Evolutionary conservation across 495 filamentous ascomycete genomes (phyloP).

Genomic region (Rhypophila decipiens): DNA sequence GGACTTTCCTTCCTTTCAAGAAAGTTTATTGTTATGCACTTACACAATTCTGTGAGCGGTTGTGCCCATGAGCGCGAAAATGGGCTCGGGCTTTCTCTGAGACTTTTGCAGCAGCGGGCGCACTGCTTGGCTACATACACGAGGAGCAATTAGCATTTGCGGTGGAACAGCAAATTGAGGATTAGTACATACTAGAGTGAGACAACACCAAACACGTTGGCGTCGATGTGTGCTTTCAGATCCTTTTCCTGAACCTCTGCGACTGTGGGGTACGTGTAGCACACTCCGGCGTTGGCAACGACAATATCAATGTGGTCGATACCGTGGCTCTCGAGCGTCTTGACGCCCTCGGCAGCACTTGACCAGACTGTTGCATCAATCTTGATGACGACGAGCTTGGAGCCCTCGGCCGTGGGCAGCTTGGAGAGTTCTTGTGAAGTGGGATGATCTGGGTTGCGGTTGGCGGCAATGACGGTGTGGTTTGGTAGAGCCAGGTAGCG

Average conservation of each 20-base stretch:
- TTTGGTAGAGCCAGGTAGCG: not conserved
- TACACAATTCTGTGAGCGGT: not conserved
- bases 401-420: slow-evolving; percentile 14
- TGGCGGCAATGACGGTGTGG: slow-evolving; percentile 27
- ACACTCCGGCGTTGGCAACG: slow-evolving; percentile 27
- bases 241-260: slow-evolving; percentile 22
- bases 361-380: slow-evolving; percentile 17
- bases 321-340: slow-evolving; percentile 8
- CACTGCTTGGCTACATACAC: not conserved
- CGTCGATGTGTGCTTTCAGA: slow-evolving; percentile 20
- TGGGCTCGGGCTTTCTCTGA: not conserved
- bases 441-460: slow-evolving; percentile 21
- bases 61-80: slow-evolving; percentile 8
- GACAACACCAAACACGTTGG: slow-evolving; percentile 25
- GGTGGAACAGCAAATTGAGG: not conserved
- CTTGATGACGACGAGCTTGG: slow-evolving; percentile 22
- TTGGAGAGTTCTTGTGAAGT: slow-evolving; percentile 16
- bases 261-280: slow-evolving; percentile 21
- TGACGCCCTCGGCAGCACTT: slow-evolving; percentile 14
- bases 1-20: not conserved
- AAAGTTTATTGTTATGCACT: not conserved
- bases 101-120: not conserved
- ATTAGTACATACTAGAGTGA: slow-evolving; percentile 10
- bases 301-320: slow-evolving; percentile 24
- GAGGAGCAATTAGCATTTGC: not conserved